Evolutionary conservation across 1,284 basidiomycete genomes (phyloP), one percentile per base, ranked within the genome.

Genomic region (Exobasidium rhododendri): DNA sequence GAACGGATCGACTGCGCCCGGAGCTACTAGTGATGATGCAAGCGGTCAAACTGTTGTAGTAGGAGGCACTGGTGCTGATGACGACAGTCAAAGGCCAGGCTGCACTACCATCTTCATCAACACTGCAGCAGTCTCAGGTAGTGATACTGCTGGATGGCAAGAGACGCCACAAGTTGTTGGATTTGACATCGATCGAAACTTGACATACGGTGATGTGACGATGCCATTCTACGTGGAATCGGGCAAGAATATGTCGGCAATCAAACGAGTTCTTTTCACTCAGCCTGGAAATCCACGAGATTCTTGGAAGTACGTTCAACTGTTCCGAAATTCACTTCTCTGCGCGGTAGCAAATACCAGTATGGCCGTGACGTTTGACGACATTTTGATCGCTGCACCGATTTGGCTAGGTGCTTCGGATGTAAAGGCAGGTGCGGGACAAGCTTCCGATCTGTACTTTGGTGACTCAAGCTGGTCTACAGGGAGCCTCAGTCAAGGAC

Each of bases 41-140:
- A 59, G 30, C 2, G 73, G 70, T 2, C 74, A 77, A 61, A 66
- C 65, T 20, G 64, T 76, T 28, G 68, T 72, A 30, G 72, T 77
- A 50, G 40, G 35, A n/a, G 45, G 49, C 10, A 55, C 56, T 58
- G 74, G 74, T 40, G 63, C 68, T 50, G 73, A 77, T 47, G 65
- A 70, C 59, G 65, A 74, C 58, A 70, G 67, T 30, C 73, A 73
- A 58, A 59, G 66, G 31, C 63, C 66, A 40, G 64, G 65, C 5
- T 75, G 73, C 60, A 50, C 55, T 28, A 75, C 69, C 59, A 67
- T 73, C 61, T 77, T 75, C 49, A 75, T 77, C 50, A 71, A 73
- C 44, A 58, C 58, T 6, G 73, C 74, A 13, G 69, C 43, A 20
- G 74, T 77, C 29, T 65, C 61, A 2, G 74, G 73, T 14, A 60